phyloP scores from a whole-genome alignment of 2,329 filamentous ascomycete species.

The Huntiella decipiens region DNA sequence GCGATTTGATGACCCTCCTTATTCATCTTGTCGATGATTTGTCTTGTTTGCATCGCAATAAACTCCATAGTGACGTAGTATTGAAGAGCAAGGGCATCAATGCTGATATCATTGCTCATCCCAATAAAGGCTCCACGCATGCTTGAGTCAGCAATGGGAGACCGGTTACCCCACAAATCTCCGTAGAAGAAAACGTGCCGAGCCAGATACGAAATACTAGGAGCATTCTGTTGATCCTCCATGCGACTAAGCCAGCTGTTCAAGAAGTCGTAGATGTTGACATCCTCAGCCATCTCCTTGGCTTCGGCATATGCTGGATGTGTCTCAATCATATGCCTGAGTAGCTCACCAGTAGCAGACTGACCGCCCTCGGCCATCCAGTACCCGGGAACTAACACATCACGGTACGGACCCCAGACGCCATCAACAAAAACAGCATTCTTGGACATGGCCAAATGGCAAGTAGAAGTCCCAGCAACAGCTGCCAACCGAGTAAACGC shows the following conservation, averaged over 20 bases:
- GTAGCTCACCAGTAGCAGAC: conserved; percentile 82
- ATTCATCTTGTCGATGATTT: conserved; percentile 94
- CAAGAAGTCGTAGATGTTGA: conserved; percentile 87
- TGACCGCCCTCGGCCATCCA: conserved; percentile 98
- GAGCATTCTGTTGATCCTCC: conserved; percentile 47
- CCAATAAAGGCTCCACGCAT: conserved; percentile 88
- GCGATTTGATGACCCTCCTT: conserved; percentile 66
- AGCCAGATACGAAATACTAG: conserved; percentile 65
- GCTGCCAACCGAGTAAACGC: conserved; percentile 85
- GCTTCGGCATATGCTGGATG: conserved; percentile 79
- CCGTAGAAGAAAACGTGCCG: conserved; percentile 98
- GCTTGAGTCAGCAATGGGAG: conserved; percentile 74
- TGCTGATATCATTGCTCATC: conserved; percentile 66
- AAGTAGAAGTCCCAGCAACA: conserved; percentile 92
- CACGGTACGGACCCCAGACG: conserved; percentile 93
- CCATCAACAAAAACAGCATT: conserved; percentile 85
- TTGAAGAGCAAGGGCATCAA: conserved; percentile 72
- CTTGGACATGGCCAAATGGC: conserved; percentile 88
- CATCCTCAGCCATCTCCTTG: conserved; percentile 55
- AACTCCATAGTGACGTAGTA: conserved; percentile 98
- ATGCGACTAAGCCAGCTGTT: conserved; percentile 72
- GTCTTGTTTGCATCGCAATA: conserved; percentile 87
- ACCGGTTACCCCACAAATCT: conserved; percentile 91
- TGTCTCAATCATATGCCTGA: conserved; percentile 88
- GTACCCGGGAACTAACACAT: conserved; percentile 75